A percentile compares a stretch with the other conserved stretches of the same genome.
Conservation (phyloP, 768 basidiomycete genomes). For the Paxillus involutus region DNA sequence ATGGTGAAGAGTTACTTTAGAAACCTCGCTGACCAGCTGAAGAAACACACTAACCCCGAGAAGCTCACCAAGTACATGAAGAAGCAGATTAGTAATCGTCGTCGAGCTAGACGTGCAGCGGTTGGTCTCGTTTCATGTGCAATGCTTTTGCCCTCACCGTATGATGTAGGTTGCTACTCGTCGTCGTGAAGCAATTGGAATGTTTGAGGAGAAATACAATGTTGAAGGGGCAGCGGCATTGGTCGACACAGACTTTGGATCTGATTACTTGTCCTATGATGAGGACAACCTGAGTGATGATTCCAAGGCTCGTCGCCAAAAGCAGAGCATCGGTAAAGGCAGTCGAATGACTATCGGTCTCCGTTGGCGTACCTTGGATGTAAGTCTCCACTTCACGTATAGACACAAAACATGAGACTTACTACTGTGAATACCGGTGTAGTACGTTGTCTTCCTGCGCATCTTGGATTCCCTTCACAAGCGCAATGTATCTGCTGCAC, state of each 20-base stretch:
- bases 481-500: background rate
- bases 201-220: no score
- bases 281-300: background rate
- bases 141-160: no score
- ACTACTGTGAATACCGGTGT: background rate
- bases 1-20: background rate
- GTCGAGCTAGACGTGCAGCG: background rate
- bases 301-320: background rate
- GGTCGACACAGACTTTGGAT: background rate
- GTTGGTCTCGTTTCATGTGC: no score
- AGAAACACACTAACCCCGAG: background rate
- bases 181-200: no score
- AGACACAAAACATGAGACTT: no score
- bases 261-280: background rate
- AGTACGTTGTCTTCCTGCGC: background rate
- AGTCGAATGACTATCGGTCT: background rate
- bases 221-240: background rate
- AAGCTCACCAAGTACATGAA: background rate
- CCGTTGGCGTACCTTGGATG: background rate
- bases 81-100: background rate
- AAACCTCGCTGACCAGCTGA: slow-evolving; percentile 20
- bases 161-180: no score
- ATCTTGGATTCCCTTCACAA: background rate
- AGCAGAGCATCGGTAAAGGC: background rate
- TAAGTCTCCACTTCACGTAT: background rate